Evolutionary conservation across 2,329 filamentous ascomycete genomes (phyloP), one percentile per base, ranked within the genome.

Genomic region (Fusarium pseudocircinatum): DNA sequence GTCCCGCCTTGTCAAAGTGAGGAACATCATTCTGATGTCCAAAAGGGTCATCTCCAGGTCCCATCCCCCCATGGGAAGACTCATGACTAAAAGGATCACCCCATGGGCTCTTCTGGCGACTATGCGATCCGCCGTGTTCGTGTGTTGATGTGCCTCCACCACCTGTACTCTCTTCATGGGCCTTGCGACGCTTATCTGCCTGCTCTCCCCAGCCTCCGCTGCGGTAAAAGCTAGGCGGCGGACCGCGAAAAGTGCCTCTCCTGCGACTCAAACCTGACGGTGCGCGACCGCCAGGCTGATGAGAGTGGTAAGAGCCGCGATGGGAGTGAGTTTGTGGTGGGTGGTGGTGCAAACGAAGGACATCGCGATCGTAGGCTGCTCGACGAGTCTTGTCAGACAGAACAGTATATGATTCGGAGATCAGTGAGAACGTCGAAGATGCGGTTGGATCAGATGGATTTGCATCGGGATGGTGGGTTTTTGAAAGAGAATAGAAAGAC

Each of bases 401-500:
- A 49, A 93, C 83, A 65, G 90, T 87, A 86, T 97, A 98, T 75
- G 95, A 95, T 80, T 96, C 93, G 80, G 90, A 93, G 80, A 98
- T 92, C 76, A 90, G 88, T 82, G 95, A 90, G 87, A 97, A 99
- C 80, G 92, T 93, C 65, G 89, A 84, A 8, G 91, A 87, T 70
- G 95, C 93, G 66, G 84, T 80, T 9, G 93, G 92, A 82, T 97
- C 92, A 76, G 88, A 80, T 68, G 88, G 94, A 86, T 98, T 97
- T 80, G 91, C 91, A 87, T 99, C 96, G 2, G 96, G 96, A 83
- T 99, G 96, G 87, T 97, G 92, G 60, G 88, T 85, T 84, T 98
- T 97, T 79, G 95, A 97, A 81, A 98, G 93, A 69, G 88, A 84
- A 87, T 98, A 98, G 89, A 98, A 99, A 75, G 90, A 90, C 78